Base-by-base conservation (phyloP, 495 filamentous ascomycete species). In the Penicillium ochrochloron region DNA sequence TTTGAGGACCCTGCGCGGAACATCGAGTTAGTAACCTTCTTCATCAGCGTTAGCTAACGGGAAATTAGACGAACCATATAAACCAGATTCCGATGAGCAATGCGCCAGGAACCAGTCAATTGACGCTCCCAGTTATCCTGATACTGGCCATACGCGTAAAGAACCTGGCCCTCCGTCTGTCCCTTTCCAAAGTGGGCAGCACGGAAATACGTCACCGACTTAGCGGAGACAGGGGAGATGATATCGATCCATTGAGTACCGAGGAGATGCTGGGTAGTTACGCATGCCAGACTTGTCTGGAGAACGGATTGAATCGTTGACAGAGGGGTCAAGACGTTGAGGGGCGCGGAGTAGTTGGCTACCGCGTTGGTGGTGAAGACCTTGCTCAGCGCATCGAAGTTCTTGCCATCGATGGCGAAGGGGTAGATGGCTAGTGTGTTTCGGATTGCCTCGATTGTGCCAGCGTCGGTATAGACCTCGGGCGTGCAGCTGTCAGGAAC, bases 381-480 rank as follows among this genome's bases (percentile, higher is more conserved):
- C n/a, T 64, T 64, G 50, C 48, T 59, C 0, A 78, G 66, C 19
- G 71, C 63, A 17, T 56, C 63, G 50, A 77, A 77, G 31, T 76
- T 64, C 55, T 77, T 77, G 48, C 75, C 75, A 55, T 76, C 74
- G 53, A 77, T 66, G 5, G 72, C 70, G 48, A 77, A 68, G 4
- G 74, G 70, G 59, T 76, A 75, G 19, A 70, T 61, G 0, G 74
- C 66, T n/a, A 76, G 67, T 17, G 70, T 76, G 21, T 76, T 64
- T 50, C 66, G 66, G 57, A 77, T 77, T 15, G 66, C 65, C 27
- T 66, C 66, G 21, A 65, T 62, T 73, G 4, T 75, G 74, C 44
- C 65, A 82, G 64, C 63, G 46, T 61, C 57, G 19, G 34, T 64
- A 23, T 59, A 35, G 23, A 33, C 23, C 17, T 64, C 46, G 23